Evolutionary conservation across 495 filamentous ascomycete species (phyloP), one percentile per base, ranked within the genome.

Genomic region (Staphylotrichum tortipilum): DNA sequence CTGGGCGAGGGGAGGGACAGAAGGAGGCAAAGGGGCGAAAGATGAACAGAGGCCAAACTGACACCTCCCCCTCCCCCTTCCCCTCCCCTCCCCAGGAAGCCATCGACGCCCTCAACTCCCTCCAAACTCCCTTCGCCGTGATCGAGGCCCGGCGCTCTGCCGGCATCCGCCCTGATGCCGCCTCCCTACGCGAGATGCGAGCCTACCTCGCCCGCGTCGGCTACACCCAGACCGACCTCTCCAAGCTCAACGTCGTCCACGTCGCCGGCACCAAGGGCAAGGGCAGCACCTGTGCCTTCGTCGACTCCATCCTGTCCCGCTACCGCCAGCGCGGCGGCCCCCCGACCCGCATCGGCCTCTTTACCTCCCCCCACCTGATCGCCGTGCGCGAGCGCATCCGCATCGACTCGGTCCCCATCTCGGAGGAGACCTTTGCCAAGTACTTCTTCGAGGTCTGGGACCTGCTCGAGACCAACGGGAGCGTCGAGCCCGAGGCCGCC

Each of bases 191-290:
- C 3, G 83, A 94, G 64, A 91, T 89, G 75, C 71, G 81, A 48
- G 78, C 81, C 55, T 92, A 86, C 78, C 78, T 87, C 54, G 67
- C 71, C 38, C 80, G 80, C 58, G 81, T 91, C 62, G 88, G 89
- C 49, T 91, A 94, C 50, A 47, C 68, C 4, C 78, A 83, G n/a
- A 74, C 71, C 19, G 89, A 95, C 62, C 77, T 96, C 47, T 76
- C 86, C 54, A 71, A 70, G 3, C 68, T 96, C 30, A 89, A 89
- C 55, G 72, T 81, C 26, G 69, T 94, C 11, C 90, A 96, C 60
- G 82, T 96, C 18, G 85, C 89, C 11, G 90, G 90, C 33, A 95
- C 89, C 11, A 96, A 96, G 71, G 90, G 90, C 50, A 96, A 96
- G 69, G 90, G 90, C 31, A 84, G 81, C 47, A 86, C 83, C 12